Base-by-base conservation (phyloP, 1,139 yeast genomes). In the Hanseniaspora sp. region DNA sequence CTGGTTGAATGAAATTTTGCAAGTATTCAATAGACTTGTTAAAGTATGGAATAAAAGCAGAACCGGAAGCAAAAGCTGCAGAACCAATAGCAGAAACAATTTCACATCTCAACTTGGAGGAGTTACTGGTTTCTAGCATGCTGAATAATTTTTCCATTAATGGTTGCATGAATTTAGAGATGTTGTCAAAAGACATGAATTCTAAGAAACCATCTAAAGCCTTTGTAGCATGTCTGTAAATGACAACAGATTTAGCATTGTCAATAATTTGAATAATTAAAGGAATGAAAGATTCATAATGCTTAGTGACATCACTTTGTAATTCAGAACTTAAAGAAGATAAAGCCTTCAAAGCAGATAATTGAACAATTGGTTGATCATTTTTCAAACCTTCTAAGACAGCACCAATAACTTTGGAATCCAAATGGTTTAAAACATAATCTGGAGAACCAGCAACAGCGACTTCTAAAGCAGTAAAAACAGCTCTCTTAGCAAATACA, bases 51-150 rank as follows among this genome's bases (percentile, higher is more conserved):
- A 78, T 74, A 71, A 86, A 92, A 43, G 84, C 78, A 64, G 83
- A 83, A 69, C 96, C 96, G 53, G 95, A 82, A 55, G 98, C 95
- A 64, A 83, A 88, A 42, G 98, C 98, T 58, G 96, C 87, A 41
- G 97, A 88, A 56, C 97, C 97, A 66, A 92, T 86, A 40, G 97
- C 96, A 56, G 95, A 86, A 57, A 92, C 96, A 64, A 92, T 86
- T 54, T 95, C 86, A 52, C 92, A 77, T 72, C 85, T 86, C 67
- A 92, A 78, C 48, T 84, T 77, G 40, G 87, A 74, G 52, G 73
- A 71, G 57, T 79, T 76, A 61, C 79, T 76, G 46, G 75, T 69
- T 63, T 79, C 83, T 64, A 92, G 78, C 84, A 92, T 83, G 58
- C 77, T 80, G 74, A 88, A 81, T 62, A 94, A 77, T 65, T 90